Evolutionary conservation across 2,329 filamentous ascomycete genomes (phyloP), one percentile per base, ranked within the genome.

Genomic region (Aspergillus sp.): DNA sequence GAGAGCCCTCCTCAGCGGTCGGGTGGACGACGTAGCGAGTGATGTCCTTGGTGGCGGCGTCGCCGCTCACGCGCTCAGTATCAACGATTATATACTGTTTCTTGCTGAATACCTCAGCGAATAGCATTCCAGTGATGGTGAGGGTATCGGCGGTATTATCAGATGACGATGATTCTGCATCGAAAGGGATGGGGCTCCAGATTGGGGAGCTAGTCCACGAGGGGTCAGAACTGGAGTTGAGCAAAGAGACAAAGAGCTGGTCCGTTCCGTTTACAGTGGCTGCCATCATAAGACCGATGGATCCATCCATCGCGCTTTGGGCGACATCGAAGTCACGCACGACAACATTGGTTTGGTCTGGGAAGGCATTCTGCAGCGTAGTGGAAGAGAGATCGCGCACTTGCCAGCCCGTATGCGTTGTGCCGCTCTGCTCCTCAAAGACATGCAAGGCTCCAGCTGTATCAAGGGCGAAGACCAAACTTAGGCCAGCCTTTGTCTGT

Each of bases 161-260:
- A 4, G n/a, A 7, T n/a, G 17, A 25, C 5, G 5, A 25, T 25
- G 7, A 25, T 25, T 25, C 19, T 3, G 41, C 41, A 19, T 58
- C 59, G 30, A 61, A 61, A 5, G 54, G 59, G 8, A 58, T 25
- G 7, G 25, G 8, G 3, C 41, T 61, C 59, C 59, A 61, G 7
- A 8, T 15, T 5, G 50, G 54, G 2, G 39, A 27, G 10, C 27
- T n/a, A 3, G 32, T 44, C 59, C 59, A 61, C 1, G 54, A 50
- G 1, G 49, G 48, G n/a, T 58, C 23, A 8, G 8, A 15, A 17
- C n/a, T 44, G 8, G 54, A 54, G 13, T 61, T 61, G 2, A 19
- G 15, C 5, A 61, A 21, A 2, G 59, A 58, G 8, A 58, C 15
- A 10, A 61, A 61, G 3, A 61, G 54, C 10, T 39, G 38, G 48